Base-by-base conservation (phyloP, 2,329 filamentous ascomycete genomes). In the Verticillium longisporum region DNA sequence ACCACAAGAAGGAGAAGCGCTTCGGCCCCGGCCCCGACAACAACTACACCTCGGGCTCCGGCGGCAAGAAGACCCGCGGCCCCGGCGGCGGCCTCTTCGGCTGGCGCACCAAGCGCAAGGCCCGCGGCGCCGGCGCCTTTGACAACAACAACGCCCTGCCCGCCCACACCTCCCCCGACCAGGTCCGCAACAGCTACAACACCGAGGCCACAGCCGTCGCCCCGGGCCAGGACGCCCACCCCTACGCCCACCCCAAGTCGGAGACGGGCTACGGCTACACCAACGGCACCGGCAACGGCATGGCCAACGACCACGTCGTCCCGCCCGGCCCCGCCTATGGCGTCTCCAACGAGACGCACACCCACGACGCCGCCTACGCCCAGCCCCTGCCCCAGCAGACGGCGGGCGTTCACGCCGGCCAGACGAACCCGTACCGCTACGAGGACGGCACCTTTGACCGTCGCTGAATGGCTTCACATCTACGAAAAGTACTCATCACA, bases 1-100 rank as follows among this genome's bases (percentile, higher is more conserved):
- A 90, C 73, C 88, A 90, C 79, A 86, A 87, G 76, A 88, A 87
- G 68, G 88, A 91, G 76, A 90, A 89, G 78, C 84, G 85, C 59
- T 90, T 83, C 71, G 88, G 88, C 14, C 88, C 74, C 55, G 61
- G 69, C 62, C 71, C 73, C 31, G 66, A 68, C 56, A 75, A 75
- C 66, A 67, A 85, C 74, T 92, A 92, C 77, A 90, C 88, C 34
- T 80, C 77, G 34, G 81, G 79, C 66, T 77, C 75, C 64, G 78
- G 75, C 61, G 59, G 75, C 61, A 59, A 62, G 68, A 58, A 64
- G 65, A 31, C 31, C 18, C n/a, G n/a, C 45, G 21, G 37, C 13
- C 9, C 45, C 45, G 21, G 26, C 13, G 53, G 65, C 32, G 70
- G 74, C 56, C 71, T 78, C 68, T 69, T 76, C 41, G 64, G 67